Base-by-base conservation (phyloP, 331 rosid species). In the Quercus tomentella region DNA sequence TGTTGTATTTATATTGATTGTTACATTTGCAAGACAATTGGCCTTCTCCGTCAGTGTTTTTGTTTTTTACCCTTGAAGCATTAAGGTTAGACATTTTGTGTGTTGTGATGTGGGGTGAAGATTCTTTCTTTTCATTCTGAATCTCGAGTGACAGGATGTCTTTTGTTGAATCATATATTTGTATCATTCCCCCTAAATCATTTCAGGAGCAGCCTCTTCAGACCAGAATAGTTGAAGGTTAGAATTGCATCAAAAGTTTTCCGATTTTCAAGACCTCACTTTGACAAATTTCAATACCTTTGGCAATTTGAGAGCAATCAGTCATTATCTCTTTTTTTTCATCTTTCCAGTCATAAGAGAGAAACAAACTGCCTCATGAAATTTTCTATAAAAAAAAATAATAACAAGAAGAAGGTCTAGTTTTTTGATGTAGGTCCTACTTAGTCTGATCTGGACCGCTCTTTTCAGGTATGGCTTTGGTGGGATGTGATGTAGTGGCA, bases 391-490 rank as follows among this genome's bases (percentile, higher is more conserved):
- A 26, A 51, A 56, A 51, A 20, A 25, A 25, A 25, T 23, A 56
- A 56, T n/a, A 20, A 67, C 26, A 16, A 54, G 49, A 43, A 6
- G 54, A 25, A 21, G 57, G 51, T 45, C 76, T 41, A 33, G 26
- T 71, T 56, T 55, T 25, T 43, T 55, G 51, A 6, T 70, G 23
- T 72, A 7, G 56, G 17, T 82, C 70, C 69, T 79, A 23, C 73
- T 76, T 75, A 5, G 52, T 81, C 72, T 84, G 79, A 81, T 77
- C 56, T 56, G 31, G 30, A 63, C 35, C 83, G 63, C 80, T 73
- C 52, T 81, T 80, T 87, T 75, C 84, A 95, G 99, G 97, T 76
- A 95, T 93, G 97, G 97, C 99, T 80, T 85, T 95, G 80, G 88
- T 93, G 56, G 97, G 99, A 45, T 93, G 97, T 69, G 91, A 93